Evolutionary conservation across 78 protist genomes (phyloP).

Genomic region (Monosiga brevicollis): DNA sequence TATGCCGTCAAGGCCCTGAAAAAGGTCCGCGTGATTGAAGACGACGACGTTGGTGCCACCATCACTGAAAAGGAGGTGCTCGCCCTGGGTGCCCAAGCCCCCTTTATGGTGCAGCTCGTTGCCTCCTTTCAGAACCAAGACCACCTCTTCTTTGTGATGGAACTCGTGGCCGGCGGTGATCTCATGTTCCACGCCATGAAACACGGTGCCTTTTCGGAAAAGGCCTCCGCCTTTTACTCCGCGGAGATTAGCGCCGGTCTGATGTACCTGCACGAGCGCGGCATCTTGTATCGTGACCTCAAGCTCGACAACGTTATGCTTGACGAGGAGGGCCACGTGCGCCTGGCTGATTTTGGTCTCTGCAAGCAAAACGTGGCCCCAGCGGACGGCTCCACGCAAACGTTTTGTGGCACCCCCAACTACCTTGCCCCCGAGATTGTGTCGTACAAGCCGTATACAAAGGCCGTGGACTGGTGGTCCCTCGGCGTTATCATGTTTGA

Average conservation of each 20-base stretch:
- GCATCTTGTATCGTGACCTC: conserved; percentile 51
- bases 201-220: conserved; percentile 58
- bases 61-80: not conserved
- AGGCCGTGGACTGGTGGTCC: conserved; percentile 78
- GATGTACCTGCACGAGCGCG: conserved; percentile 62
- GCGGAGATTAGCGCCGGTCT: conserved; percentile 77
- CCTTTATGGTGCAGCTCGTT: conserved; percentile 62
- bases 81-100: not conserved
- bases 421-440: conserved; percentile 83
- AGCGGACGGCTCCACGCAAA: conserved; percentile 38
- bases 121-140: conserved; percentile 43
- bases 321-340: conserved; percentile 73
- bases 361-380: conserved; percentile 27
- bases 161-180: conserved; percentile 53
- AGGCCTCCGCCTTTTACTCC: conserved; percentile 67
- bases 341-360: conserved; percentile 73
- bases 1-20: conserved; percentile 15
- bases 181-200: conserved; percentile 74
- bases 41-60: conserved; percentile 21
- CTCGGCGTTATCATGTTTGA: conserved; percentile 61
- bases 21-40: conserved; percentile 2
- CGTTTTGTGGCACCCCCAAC: conserved; percentile 93
- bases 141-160: conserved; percentile 22
- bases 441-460: conserved; percentile 35
- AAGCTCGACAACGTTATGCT: conserved; percentile 82